Evolutionary conservation across 805 yeast species (phyloP), one percentile per base, ranked within the genome.

Genomic region (Candida sanyiensis): DNA sequence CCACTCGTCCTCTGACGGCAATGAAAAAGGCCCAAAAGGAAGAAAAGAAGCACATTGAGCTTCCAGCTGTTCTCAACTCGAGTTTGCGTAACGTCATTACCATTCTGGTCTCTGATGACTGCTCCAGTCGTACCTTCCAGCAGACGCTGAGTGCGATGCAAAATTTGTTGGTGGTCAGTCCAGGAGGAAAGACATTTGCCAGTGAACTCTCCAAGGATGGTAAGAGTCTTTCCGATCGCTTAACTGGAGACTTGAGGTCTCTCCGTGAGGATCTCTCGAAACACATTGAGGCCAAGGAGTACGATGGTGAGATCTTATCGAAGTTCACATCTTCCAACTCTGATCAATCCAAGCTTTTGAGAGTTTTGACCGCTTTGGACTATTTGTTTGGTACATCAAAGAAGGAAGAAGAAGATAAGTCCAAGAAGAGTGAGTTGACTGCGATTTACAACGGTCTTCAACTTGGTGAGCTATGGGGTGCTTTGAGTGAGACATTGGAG

Each of bases 281-380:
- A 2, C 57, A 62, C 16, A 37, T 50, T 28, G 64, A 57, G 24
- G 68, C 66, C 4, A 66, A 66, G 20, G 77, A 73, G 20, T 66
- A 76, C 21, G 74, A 72, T 33, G 69, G 73, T 17, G 75, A 72
- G 19, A 62, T 77, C 3, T 67, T 88, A 43, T 62, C 74, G 20
- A 76, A 75, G 49, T 85, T 89, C 53, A 83, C 93, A 3, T 74
- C 86, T 0, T 75, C 88, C 1, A 77, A 83, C 29, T 83, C 96
- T 0, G 88, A 83, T 44, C 97, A 93, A 57, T 84, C 96, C 7
- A 88, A 87, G 52, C 61, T 93, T n/a, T 64, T 90, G 39, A 71
- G 96, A 37, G 79, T 87, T 3, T 66, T 89, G 44, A 88, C 97
- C 1, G 95, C 96, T 0, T 69, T 89, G 42, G 96, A 89, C 51